These are phyloP conservation scores for Pythium coloratum DNA, from an alignment of 352 stramenopile species.

Conservation along the genomic window DNA sequence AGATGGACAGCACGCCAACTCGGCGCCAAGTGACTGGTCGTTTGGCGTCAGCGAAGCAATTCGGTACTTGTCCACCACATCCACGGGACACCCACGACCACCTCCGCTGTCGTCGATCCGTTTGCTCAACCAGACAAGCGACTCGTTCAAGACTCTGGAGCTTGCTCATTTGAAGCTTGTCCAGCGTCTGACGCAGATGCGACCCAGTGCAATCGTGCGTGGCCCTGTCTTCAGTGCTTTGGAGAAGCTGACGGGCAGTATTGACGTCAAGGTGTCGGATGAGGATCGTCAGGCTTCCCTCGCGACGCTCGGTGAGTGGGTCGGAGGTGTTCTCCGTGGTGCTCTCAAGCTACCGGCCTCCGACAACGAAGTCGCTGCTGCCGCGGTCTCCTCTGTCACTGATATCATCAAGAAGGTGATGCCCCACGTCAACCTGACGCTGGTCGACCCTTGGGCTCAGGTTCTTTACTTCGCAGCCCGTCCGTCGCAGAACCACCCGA, in stretches of 20 bases:
- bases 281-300: constrained; percentile 67
- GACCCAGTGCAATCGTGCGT: constrained; percentile 35
- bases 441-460: constrained; percentile 56
- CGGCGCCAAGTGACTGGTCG: constrained; percentile 70
- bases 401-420: constrained; percentile 44
- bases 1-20: constrained; percentile 67
- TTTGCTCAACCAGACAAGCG: constrained; percentile 48
- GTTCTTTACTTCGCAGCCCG: constrained; percentile 53
- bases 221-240: constrained; percentile 31
- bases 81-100: constrained; percentile 48
- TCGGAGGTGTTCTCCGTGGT: constrained; percentile 43
- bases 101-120: constrained; percentile 54
- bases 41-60: constrained; percentile 72
- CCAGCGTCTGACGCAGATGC: constrained; percentile 48
- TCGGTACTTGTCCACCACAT: constrained; percentile 44
- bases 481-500: constrained; percentile 29
- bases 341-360: constrained; percentile 32
- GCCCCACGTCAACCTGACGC: constrained; percentile 54
- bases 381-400: constrained; percentile 29
- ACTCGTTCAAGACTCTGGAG: constrained; percentile 37
- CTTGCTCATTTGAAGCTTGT: constrained; percentile 46
- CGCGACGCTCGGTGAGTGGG: constrained; percentile 56
- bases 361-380: constrained; percentile 18
- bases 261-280: constrained; percentile 38
- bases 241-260: constrained; percentile 36